Evolutionary conservation across 331 rosid species (phyloP).

Genomic region (Pyrus hybrid): DNA sequence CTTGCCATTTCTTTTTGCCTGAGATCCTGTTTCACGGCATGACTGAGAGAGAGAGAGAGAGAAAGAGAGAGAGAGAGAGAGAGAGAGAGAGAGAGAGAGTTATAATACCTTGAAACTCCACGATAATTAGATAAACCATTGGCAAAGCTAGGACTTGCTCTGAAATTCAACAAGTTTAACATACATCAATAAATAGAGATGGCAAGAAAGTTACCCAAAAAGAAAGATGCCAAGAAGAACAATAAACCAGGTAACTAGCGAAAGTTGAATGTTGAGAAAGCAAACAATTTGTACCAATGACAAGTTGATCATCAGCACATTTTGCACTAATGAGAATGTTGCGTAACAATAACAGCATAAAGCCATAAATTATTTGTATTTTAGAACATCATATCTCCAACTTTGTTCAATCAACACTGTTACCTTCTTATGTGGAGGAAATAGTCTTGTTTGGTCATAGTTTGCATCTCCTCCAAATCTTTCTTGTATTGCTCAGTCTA

Average conservation of each 20-base stretch:
- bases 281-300: too few relatives aligned
- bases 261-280: too few relatives aligned
- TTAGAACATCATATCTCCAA: not conserved
- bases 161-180: constrained; percentile 6
- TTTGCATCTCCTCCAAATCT: not conserved
- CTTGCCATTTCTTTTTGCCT: constrained; percentile 18
- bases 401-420: not conserved
- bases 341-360: too few relatives aligned
- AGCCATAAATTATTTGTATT: too few relatives aligned
- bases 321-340: too few relatives aligned
- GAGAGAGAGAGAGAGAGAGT: not conserved
- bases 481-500: not conserved
- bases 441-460: not conserved
- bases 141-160: constrained; percentile 13
- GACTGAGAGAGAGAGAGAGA: not conserved
- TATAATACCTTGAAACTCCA: constrained; percentile 24
- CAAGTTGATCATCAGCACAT: too few relatives aligned
- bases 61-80: not conserved
- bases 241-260: not conserved
- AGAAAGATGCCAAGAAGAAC: not conserved
- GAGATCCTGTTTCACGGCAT: not conserved
- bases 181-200: not conserved
- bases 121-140: constrained; percentile 19
- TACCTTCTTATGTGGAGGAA: constrained; percentile 2
- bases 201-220: too few relatives aligned